Evolutionary conservation across 2,329 filamentous ascomycete genomes (phyloP).

Genomic region (Dendrostoma leiphaemia): DNA sequence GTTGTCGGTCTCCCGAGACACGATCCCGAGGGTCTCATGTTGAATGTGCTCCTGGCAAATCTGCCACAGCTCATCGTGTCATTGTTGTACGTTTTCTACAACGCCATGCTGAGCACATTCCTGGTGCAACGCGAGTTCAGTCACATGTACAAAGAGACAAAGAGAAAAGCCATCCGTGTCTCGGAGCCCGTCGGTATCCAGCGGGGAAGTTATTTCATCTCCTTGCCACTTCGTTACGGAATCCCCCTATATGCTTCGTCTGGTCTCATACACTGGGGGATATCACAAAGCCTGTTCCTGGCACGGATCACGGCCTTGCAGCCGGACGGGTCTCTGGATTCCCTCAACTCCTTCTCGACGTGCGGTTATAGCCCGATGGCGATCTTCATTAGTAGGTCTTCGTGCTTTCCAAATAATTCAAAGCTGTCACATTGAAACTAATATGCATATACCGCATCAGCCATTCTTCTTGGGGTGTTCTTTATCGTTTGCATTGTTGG

Average conservation of each 20-base stretch:
- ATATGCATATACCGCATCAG: neutral
- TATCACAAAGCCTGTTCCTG: constrained; percentile 46
- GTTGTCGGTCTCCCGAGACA: constrained; percentile 23
- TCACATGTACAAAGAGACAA: constrained; percentile 27
- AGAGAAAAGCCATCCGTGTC: constrained; percentile 39
- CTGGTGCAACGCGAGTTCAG: constrained; percentile 45
- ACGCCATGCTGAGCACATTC: constrained; percentile 44
- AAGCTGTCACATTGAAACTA: neutral
- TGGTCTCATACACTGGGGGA: constrained; percentile 44
- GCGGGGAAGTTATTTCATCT: constrained; percentile 41
- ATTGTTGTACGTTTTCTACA: constrained; percentile 43
- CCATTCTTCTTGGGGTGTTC: constrained; percentile 28
- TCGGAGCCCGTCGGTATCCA: constrained; percentile 38
- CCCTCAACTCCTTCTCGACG: constrained; percentile 28
- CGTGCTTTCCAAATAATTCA: neutral
- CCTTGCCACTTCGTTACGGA: constrained; percentile 42
- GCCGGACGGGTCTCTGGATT: constrained; percentile 23
- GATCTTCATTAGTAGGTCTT: constrained; percentile 19
- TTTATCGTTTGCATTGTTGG: constrained; percentile 8
- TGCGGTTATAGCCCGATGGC: constrained; percentile 30
- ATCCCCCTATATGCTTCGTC: constrained; percentile 35
- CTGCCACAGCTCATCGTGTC: constrained; percentile 45
- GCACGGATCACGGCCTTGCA: constrained; percentile 32
- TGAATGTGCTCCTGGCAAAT: constrained; percentile 39
- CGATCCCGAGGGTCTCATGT: constrained; percentile 29